Conservation (phyloP, 1,284 basidiomycete species). For the Blastosporella zonata region DNA sequence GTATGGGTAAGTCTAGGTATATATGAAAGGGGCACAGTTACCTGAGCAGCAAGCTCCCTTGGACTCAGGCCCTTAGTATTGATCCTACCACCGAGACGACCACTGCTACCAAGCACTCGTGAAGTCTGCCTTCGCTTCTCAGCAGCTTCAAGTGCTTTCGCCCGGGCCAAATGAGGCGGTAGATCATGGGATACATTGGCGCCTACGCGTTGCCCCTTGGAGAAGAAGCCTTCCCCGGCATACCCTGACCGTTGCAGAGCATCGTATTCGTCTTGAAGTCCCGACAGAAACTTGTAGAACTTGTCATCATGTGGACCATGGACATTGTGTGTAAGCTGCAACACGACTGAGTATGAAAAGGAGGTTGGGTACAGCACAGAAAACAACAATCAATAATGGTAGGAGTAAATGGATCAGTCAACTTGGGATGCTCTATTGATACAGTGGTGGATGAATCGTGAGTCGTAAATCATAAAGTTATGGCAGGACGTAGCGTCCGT, state of each 20-base stretch:
- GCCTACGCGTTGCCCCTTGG: slow-evolving; percentile 66
- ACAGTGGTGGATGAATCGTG: slow-evolving; percentile 12
- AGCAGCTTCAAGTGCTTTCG: slow-evolving; percentile 71
- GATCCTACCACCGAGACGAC: slow-evolving; percentile 42
- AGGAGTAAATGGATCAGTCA: neutral
- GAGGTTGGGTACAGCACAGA: neutral
- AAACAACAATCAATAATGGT: slow-evolving; percentile 7
- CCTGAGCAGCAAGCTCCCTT: slow-evolving; percentile 74
- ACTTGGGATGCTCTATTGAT: slow-evolving; percentile 14
- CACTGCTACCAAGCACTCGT: slow-evolving; percentile 50
- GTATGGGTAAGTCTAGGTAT: neutral
- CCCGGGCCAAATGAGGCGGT: slow-evolving; percentile 59
- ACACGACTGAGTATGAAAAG: neutral
- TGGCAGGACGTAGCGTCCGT: neutral
- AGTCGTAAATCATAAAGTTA: neutral
- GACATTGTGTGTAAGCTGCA: slow-evolving; percentile 81
- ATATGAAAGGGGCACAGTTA: slow-evolving; percentile 33
- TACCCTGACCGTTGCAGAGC: slow-evolving; percentile 74
- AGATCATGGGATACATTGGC: slow-evolving; percentile 59
- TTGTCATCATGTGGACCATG: slow-evolving; percentile 84
- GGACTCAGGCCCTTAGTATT: slow-evolving; percentile 47
- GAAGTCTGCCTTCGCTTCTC: slow-evolving; percentile 60
- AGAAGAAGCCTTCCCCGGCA: slow-evolving; percentile 79
- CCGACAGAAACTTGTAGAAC: slow-evolving; percentile 76
- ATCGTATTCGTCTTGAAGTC: slow-evolving; percentile 80